phyloP scores from a whole-genome alignment of 2,329 filamentous ascomycete genomes.

The Stenocarpella maydis region DNA sequence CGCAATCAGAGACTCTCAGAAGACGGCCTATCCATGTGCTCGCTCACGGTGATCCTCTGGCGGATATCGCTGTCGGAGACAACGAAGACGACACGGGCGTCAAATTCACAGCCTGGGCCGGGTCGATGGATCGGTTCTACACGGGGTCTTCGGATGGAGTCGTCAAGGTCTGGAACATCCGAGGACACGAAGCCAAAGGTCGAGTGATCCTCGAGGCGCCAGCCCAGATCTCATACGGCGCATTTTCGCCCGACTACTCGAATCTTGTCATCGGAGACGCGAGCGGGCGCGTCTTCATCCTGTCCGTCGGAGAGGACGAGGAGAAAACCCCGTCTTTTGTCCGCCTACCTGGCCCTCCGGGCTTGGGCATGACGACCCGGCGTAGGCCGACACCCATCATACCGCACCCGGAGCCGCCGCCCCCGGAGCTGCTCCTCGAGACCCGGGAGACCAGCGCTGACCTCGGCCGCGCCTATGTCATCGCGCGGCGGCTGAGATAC shows the following conservation, averaged over 20 bases:
- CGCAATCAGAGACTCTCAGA: slow-evolving; percentile 45
- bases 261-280: slow-evolving; percentile 68
- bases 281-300: slow-evolving; percentile 65
- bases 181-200: slow-evolving; percentile 54
- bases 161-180: slow-evolving; percentile 70
- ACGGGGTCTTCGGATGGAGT: slow-evolving; percentile 70
- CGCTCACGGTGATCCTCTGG: slow-evolving; percentile 52
- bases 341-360: slow-evolving; percentile 46
- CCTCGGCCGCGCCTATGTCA: slow-evolving; percentile 47
- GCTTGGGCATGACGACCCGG: slow-evolving; percentile 43
- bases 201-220: slow-evolving; percentile 62
- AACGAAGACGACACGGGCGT: slow-evolving; percentile 64
- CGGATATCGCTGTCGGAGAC: slow-evolving; percentile 28
- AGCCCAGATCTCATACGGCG: slow-evolving; percentile 64
- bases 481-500: slow-evolving; percentile 50
- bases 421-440: slow-evolving; percentile 42
- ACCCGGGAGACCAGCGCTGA: slow-evolving; percentile 40
- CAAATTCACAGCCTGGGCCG: slow-evolving; percentile 70
- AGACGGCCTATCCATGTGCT: slow-evolving; percentile 65
- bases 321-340: slow-evolving; percentile 48
- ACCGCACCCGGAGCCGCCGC: slow-evolving; percentile 59
- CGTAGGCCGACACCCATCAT: slow-evolving; percentile 58
- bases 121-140: slow-evolving; percentile 64
- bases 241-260: slow-evolving; percentile 64
- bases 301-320: slow-evolving; percentile 57